Evolutionary conservation across 31 red algal species (phyloP), one percentile per base, ranked within the genome.

Genomic region (Odonthalia washingtoniensis): DNA sequence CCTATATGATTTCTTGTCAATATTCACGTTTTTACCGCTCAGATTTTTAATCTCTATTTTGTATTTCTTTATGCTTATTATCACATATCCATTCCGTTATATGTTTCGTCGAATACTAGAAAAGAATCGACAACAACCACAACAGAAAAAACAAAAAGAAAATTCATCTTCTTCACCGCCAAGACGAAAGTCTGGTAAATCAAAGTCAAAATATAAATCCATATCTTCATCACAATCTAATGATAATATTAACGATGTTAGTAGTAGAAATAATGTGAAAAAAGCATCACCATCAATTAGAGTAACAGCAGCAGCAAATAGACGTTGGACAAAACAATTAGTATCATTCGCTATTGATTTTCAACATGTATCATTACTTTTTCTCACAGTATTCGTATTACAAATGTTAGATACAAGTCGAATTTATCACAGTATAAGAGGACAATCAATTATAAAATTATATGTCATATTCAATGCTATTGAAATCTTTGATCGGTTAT

Each of bases 381-480:
- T 86, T 30, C 69, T 89, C 46, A 90, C 85, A 34, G 57, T 80
- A 33, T 41, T 80, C 26, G 34, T 64, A 1, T 82, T 96, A 34
- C 70, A 60, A 27, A 40, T 64, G 27, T 63, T 93, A 36, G 88
- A 93, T 83, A 88, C 92, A 66, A 90, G 83, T 40, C 82, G 91
- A 62, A 85, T 94, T 45, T 97, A 94, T 75, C 95, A 97, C 63
- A 94, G 82, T 70, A 97, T 94, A 70, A 91, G 95, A n/a, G 95
- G 91, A 35, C 95, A 97, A 77, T 82, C 76, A 4, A 74, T 92
- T 60, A 94, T 97, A 84, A 97, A 97, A 64, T 65, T 97, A 27
- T 97, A 97, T 38, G 95, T 97, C 34, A 83, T 97, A 39, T 97
- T 94, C 75, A 97, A 97, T 60, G 92, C 91, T 26, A 91, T 97